Base-by-base conservation (phyloP, 2,329 filamentous ascomycete genomes). In the Aspergillus fijiensis region DNA sequence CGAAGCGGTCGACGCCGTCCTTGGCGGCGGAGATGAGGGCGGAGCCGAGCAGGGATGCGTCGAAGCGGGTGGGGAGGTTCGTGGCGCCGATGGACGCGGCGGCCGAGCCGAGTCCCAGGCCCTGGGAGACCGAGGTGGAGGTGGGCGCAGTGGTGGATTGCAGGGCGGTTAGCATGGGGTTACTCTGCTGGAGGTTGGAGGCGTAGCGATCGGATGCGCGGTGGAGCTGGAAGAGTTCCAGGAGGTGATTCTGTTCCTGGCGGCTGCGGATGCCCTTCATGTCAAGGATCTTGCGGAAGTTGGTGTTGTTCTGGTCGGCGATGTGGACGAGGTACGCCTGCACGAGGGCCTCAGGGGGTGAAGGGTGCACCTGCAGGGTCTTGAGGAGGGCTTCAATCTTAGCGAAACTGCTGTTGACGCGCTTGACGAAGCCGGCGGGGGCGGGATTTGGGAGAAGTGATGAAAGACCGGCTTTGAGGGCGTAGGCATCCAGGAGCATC, bases 271-370 rank as follows among this genome's bases (percentile, higher is more conserved):
- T 89, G 51, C 95, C 95, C 76, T 99, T 99, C 64, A 99, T 84
- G 54, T 99, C 95, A 50, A 99, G 86, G 61, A 99, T 90, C 79
- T 97, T 98, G 72, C 88, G 88, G 84, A 99, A 99, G 78, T 99
- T 99, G 70, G 87, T 85, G 73, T 98, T 95, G 64, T 90, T 96
- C 58, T 90, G 88, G 80, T 99, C 95, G 66, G 87, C 92, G 65
- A 99, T 95, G 78, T 98, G 95, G 75, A 98, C 96, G 35, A 99
- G 87, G 74, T 99, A 99, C 35, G 95, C 95, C 79, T 98, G 94
- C 0, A 99, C 93, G 3, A 99, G 85, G 2, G 91, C 94, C 80
- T 99, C 95, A 0, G 94, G 90, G 0, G 95, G 95, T 4, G 90
- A 91, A 2, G 93, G 87, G 29, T 91, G 91, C 51, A 99, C 94